Base-by-base conservation (phyloP, 257 asterid species). In the Eucommia ulmoides region DNA sequence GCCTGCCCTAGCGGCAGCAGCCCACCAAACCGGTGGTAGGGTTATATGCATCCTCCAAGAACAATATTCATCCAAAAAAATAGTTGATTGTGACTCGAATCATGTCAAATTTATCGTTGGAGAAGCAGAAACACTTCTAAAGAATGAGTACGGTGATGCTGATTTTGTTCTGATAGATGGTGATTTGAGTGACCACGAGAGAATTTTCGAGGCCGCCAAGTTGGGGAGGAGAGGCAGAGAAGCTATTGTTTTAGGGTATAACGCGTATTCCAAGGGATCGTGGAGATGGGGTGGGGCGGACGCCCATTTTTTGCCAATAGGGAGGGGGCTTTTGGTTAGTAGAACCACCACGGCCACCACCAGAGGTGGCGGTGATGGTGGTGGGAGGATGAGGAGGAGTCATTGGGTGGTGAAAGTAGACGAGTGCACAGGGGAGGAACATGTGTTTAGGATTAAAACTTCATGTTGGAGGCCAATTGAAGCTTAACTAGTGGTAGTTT, bases 11-110 rank as follows among this genome's bases (percentile, higher is more conserved):
- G 79, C 59, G 15, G 88, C 82, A 0, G 97, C 93, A 0, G 87
- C 97, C 0, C 95, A 81, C 22, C 94, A 83, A 66, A 83, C 95
- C 11, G 83, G 94, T 0, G 92, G 95, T 1, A 72, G 74, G 0
- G 71, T 88, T 3, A 21, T 88, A 18, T 88, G 95, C 75, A 79
- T 83, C 49, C 79, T 88, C 29, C 74, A 45, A 0, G 71, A 66
- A 53, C 23, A 52, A 14, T 63, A 81, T 21, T 67, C 78, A n/a
- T 80, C 94, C 4, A 46, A 41, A 45, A 33, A 41, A 1, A 19
- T 65, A 11, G 68, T 65, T 1, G 78, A 70, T 23, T 4, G 12
- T 0, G 68, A 64, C 7, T 62, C 74, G 1, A 42, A 26, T 10
- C 60, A 53, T 55, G 68, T 81, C 10, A 82, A 81, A 41, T 73